Evolutionary conservation across 352 stramenopile species (phyloP), one percentile per base, ranked within the genome.

Genomic region (Phytophthora sp.): DNA sequence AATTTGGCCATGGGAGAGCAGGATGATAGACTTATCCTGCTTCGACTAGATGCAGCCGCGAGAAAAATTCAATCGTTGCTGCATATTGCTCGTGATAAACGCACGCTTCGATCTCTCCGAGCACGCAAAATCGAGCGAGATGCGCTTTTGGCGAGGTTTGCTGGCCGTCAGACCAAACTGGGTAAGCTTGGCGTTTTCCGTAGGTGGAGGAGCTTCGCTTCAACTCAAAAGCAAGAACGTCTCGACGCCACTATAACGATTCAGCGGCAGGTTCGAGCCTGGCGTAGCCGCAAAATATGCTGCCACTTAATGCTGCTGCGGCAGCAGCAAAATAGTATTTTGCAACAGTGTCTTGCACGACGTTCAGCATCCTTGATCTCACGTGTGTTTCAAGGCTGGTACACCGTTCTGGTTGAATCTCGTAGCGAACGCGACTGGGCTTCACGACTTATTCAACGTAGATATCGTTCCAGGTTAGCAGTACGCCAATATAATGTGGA

Each of bases 61-160:
- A 39, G 20, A 5, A 78, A 62, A 41, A 88, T 93, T 28, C 84
- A 90, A 67, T 73, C 71, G 0, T 44, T 93, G 5, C 67, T 83
- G 41, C 58, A 65, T 15, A 84, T 90, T 24, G 65, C 66, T 5
- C 17, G 49, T 18, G 64, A 58, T 7, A 84, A 83, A 20, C 52
- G 62, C 9, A 71, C 69, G n/a, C 44, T 66, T n/a, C 55, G 55
- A 17, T 50, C 66, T n/a, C 74, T 70, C 26, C 51, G 68, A 60
- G 67, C 75, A 20, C 60, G 68, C 32, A 66, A 68, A 69, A 58
- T 75, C 37, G 72, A 81, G 56, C 71, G 76, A 11, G 60, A 74
- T 28, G 44, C 54, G 52, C 54, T 84, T 8, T 43, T 92, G 13
- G 39, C 48, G 9, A 56, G 41, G 17, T 85, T 88, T 55, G 54